Conservation (phyloP, 495 filamentous ascomycete genomes). For the Polyplosphaeria fusca region DNA sequence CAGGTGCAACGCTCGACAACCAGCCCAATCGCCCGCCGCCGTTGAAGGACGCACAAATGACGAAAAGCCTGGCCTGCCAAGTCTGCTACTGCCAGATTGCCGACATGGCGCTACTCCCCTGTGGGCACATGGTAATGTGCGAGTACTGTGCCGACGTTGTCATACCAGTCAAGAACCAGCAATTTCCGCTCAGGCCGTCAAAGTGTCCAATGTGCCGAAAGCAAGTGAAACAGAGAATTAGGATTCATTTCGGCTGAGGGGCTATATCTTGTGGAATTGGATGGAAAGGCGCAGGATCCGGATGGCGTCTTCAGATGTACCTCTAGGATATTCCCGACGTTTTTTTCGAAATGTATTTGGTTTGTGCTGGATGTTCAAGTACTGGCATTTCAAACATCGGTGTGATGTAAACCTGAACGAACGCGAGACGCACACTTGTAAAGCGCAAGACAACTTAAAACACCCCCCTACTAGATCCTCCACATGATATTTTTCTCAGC, state of each 20-base stretch:
- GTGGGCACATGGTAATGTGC: constrained; percentile 57
- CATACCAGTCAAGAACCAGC: constrained; percentile 32
- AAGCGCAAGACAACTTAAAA: too few relatives aligned
- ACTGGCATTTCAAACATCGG: too few relatives aligned
- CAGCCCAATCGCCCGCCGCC: constrained; percentile 47
- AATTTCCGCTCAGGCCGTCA: constrained; percentile 29
- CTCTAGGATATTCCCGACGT: too few relatives aligned
- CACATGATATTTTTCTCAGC: too few relatives aligned
- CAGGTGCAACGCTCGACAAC: constrained; percentile 33
- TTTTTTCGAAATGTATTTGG: too few relatives aligned
- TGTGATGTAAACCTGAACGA: too few relatives aligned
- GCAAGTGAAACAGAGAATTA: constrained; percentile 28
- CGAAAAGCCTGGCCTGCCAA: constrained; percentile 52
- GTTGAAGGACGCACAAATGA: constrained; percentile 48
- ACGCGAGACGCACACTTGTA: too few relatives aligned
- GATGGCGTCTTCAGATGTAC: too few relatives aligned
- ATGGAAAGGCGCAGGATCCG: background rate
- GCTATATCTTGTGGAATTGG: background rate
- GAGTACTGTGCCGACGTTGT: constrained; percentile 42
- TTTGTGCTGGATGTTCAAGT: too few relatives aligned
- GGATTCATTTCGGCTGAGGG: constrained; percentile 28
- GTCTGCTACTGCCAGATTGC: constrained; percentile 55
- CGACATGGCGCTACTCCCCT: constrained; percentile 54
- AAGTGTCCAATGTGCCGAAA: constrained; percentile 43
- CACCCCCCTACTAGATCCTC: too few relatives aligned